Conservation (phyloP, 164 flowering plant species). For the Kingdonia uniflora region DNA sequence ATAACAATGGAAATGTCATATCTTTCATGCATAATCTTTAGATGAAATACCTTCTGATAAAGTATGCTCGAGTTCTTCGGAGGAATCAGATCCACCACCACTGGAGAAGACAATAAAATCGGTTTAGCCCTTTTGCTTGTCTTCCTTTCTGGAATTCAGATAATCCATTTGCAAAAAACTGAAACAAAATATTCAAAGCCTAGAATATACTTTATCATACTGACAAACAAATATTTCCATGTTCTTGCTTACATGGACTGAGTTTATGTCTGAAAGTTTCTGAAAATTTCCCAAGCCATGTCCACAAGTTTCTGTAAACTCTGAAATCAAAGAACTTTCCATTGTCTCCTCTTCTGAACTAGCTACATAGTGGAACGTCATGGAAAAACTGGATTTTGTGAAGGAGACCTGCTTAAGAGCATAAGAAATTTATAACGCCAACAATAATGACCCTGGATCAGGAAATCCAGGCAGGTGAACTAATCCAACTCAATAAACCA, state of each 20-base stretch:
- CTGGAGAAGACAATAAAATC: slow-evolving; percentile 62
- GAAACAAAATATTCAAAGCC: too few species aligned
- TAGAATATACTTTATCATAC: too few species aligned
- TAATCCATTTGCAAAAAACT: slow-evolving; percentile 35
- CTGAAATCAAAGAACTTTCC: slow-evolving; percentile 55
- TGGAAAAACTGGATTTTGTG: slow-evolving; percentile 55
- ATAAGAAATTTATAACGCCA: neutral
- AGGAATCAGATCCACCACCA: slow-evolving; percentile 24
- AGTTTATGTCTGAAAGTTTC: slow-evolving; percentile 40
- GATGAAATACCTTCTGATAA: slow-evolving; percentile 43
- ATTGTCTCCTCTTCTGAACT: slow-evolving; percentile 41
- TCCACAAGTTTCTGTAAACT: slow-evolving; percentile 50
- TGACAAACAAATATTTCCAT: too few species aligned
- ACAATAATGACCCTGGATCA: neutral
- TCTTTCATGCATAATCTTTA: neutral
- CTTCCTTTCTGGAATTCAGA: slow-evolving; percentile 40
- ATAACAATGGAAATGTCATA: neutral
- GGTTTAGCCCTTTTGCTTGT: slow-evolving; percentile 27
- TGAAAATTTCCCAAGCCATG: slow-evolving; percentile 25
- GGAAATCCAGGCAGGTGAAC: too few species aligned
- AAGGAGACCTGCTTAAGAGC: slow-evolving; percentile 41
- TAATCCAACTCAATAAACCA: neutral
- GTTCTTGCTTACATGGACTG: slow-evolving; percentile 38
- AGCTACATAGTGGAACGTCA: slow-evolving; percentile 77
- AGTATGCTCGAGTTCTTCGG: slow-evolving; percentile 21